Evolutionary conservation across 2,329 filamentous ascomycete genomes (phyloP).

Genomic region (Cadophora gregata): DNA sequence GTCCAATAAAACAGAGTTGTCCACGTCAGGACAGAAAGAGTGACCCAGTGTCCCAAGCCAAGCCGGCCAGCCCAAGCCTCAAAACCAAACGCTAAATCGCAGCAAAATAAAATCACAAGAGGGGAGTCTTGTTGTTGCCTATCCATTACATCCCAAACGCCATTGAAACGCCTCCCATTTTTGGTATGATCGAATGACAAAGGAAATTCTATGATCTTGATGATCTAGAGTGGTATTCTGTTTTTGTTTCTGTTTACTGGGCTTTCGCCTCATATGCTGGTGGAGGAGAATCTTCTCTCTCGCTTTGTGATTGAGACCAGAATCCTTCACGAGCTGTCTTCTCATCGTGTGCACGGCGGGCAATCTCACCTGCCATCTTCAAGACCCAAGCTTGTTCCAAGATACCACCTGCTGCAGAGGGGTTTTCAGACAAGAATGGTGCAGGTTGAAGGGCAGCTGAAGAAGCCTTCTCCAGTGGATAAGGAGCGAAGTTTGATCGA

Average conservation of each 20-base stretch:
- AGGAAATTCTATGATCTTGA: constrained; percentile 24
- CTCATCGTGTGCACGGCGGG: constrained; percentile 84
- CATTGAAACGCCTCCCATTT: constrained; percentile 16
- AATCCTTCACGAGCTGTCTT: constrained; percentile 60
- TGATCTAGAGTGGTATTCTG: constrained; percentile 24
- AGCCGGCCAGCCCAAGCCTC: neutral
- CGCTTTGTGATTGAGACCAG: constrained; percentile 48
- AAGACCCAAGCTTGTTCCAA: constrained; percentile 77
- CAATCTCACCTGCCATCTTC: constrained; percentile 94
- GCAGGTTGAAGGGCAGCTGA: constrained; percentile 23
- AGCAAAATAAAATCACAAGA: constrained; percentile 32
- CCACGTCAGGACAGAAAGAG: constrained; percentile 1
- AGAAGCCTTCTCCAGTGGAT: constrained; percentile 34
- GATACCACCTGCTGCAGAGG: constrained; percentile 44
- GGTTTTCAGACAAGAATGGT: constrained; percentile 30
- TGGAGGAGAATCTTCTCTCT: constrained; percentile 62
- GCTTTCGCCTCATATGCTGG: constrained; percentile 61
- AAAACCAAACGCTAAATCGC: constrained; percentile 34
- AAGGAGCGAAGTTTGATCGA: constrained; percentile 25
- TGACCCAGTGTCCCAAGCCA: neutral
- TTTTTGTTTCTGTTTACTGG: constrained; percentile 16
- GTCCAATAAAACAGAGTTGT: neutral
- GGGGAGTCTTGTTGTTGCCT: constrained; percentile 27
- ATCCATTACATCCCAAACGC: constrained; percentile 13
- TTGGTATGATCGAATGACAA: constrained; percentile 18